Evolutionary conservation across 164 flowering plant genomes (phyloP), one percentile per base, ranked within the genome.

Genomic region (Litsea cubeba): DNA sequence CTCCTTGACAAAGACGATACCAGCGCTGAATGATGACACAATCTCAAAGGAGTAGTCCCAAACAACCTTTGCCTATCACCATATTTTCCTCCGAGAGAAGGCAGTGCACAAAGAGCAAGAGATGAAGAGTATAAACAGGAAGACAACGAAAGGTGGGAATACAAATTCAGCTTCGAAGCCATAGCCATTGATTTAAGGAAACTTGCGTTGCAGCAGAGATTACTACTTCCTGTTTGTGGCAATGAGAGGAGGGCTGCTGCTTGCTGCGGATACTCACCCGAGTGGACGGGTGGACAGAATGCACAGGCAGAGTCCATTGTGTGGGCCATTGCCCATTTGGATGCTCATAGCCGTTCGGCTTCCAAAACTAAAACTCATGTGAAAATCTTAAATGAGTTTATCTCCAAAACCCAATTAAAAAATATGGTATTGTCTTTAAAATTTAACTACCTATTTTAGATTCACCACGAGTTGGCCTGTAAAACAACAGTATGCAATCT

Each of bases 1-100:
- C 90, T 83, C 40, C 91, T 76, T 15, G 94, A 78, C 23, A 85
- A 26, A 6, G 80, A 18, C 0, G 79, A 83, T 0, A 60, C 4
- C 54, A 82, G 69, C 62, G 68, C 32, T n/a, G 79, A 82, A 14
- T 70, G 80, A 65, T 30, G 65, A 28, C 62, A 76, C 70, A 74
- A 57, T 50, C 12, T 77, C n/a, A 79, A 62, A 17, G 74, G 67
- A 63, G 50, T 50, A 60, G 77, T 8, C 73, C 60, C 70, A 35
- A 68, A 79, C 57, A 75, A 80, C 76, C 24, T 76, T 15, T 76
- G 57, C 8, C n/a, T 65, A 2, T 65, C 71, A 54, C 68, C 64
- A 70, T 74, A 50, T 64, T 72, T 83, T 74, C 62, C 3, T 69
- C 74, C 30, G 17, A 15, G 20, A 68, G 62, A 50, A 20, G 78